Evolutionary conservation across 345 rosid genomes (phyloP), one percentile per base, ranked within the genome.

Genomic region (Erysimum cheiranthoides): DNA sequence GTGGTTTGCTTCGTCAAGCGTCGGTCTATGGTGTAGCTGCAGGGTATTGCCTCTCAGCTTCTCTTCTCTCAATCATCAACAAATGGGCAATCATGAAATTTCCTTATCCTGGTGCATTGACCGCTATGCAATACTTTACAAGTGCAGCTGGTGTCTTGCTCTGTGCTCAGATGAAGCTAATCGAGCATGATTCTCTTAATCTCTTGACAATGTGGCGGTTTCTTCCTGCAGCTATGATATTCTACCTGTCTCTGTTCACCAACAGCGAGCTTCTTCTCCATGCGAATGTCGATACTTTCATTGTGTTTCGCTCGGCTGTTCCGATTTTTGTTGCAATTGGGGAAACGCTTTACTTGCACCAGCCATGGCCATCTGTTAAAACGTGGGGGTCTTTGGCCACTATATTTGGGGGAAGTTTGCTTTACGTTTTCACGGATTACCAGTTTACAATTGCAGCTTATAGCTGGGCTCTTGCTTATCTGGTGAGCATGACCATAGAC

Each of bases 51-150:
- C 72, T 92, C 72, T 92, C 99, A 17, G 98, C 98, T n/a, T 88
- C 97, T 46, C 82, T 95, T 66, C 96, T 92, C 61, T 95, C 98
- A 9, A 90, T 95, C 82, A 92, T 95, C 83, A 92, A 95, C 84
- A 95, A 95, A 82, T 95, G 97, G 98, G 98, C 99, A 9, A 74
- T 95, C 70, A 95, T 89, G 96, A 88, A 89, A 76, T 95, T 95
- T 73, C 99, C 99, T 36, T 92, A 90, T 65, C 99, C 99, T 0
- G 98, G 99, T 31, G 97, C 98, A 2, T 83, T 95, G 16, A 95
- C 99, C 2, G 99, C 98, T 17, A 74, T 95, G 68, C 97, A 95
- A 78, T 95, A 95, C 82, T 83, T 95, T 51, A 89, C 94, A 2
- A 92, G 99, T 78, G 89, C 90, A 4, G 85, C 93, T 42, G 99